These are phyloP conservation scores for Thalassiosira hispida DNA, from an alignment of 352 stramenopile species.

Conservation along the genomic window DNA sequence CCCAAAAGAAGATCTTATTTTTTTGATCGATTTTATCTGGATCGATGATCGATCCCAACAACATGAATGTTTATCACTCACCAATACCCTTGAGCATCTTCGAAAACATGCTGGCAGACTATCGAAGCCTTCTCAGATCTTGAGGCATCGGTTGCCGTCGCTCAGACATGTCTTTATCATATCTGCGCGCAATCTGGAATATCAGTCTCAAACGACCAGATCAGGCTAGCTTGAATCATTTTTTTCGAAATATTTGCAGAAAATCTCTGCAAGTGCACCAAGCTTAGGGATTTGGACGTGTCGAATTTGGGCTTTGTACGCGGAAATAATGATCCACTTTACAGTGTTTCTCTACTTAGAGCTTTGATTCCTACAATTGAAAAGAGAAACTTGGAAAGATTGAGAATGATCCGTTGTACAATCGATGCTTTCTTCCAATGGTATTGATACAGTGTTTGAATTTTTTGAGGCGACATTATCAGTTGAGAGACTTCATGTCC, in stretches of 20 bases:
- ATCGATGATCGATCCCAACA: no score
- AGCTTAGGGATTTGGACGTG: conserved; percentile 10
- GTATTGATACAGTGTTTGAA: conserved; percentile 16
- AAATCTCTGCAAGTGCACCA: conserved; percentile 21
- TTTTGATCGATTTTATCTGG: no score
- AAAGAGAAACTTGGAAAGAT: conserved; percentile 7
- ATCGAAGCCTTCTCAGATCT: conserved; percentile 22
- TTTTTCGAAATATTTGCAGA: conserved; percentile 27
- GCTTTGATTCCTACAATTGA: conserved; percentile 12
- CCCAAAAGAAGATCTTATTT: no score
- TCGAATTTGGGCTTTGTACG: conserved; percentile 15
- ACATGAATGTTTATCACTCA: no score
- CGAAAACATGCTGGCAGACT: conserved; percentile 20
- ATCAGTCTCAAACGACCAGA: conserved; percentile 3
- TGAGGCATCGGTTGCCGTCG: conserved; percentile 9
- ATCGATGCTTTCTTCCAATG: conserved; percentile 5
- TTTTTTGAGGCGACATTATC: conserved; percentile 9
- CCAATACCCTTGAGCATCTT: no score
- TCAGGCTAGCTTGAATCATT: conserved; percentile 15
- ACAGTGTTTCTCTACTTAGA: conserved; percentile 17
- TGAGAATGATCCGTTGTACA: conserved; percentile 26
- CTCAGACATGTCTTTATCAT: conserved; percentile 26
- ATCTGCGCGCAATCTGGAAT: conserved; percentile 21
- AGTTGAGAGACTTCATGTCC: conserved; percentile 1
- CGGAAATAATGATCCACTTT: conserved; percentile 6